Conservation (phyloP, 176 grass and related monocot genomes). For the Carex scoparia region DNA sequence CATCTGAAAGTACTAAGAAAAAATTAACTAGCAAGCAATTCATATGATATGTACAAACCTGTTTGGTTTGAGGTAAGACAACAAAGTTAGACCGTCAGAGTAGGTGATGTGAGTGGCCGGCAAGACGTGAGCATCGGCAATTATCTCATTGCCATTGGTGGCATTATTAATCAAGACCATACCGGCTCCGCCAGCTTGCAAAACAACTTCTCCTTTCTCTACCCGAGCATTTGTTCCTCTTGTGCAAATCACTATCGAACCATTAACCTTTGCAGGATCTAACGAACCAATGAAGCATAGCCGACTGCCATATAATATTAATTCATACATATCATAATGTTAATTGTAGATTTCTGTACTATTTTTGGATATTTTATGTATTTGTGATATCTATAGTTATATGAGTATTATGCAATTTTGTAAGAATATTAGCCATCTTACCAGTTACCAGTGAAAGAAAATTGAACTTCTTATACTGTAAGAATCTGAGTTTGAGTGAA, state of each 20-base stretch:
- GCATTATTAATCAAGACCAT: conserved; percentile 50
- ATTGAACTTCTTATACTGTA: no score
- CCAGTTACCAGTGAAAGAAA: no score
- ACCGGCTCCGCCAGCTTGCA: conserved; percentile 34
- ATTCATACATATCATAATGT: background rate
- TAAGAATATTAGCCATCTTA: no score
- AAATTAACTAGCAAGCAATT: background rate
- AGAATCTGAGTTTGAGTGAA: no score
- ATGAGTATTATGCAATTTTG: no score
- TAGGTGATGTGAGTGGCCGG: conserved; percentile 62
- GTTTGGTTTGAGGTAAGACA: conserved; percentile 33
- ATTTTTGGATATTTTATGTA: background rate
- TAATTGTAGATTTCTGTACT: background rate
- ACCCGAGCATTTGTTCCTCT: conserved; percentile 28
- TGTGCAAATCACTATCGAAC: conserved; percentile 59
- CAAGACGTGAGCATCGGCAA: conserved; percentile 48
- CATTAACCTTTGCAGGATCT: conserved; percentile 40
- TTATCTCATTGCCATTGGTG: conserved; percentile 13
- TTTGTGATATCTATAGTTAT: background rate
- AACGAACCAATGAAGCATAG: conserved; percentile 38
- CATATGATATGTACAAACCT: background rate
- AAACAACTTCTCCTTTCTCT: conserved; percentile 44
- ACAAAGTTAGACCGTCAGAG: conserved; percentile 35
- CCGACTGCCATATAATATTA: conserved; percentile 22
- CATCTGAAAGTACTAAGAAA: background rate